phyloP scores from a whole-genome alignment of 2,329 filamentous ascomycete species.

The Fusarium secorum region DNA sequence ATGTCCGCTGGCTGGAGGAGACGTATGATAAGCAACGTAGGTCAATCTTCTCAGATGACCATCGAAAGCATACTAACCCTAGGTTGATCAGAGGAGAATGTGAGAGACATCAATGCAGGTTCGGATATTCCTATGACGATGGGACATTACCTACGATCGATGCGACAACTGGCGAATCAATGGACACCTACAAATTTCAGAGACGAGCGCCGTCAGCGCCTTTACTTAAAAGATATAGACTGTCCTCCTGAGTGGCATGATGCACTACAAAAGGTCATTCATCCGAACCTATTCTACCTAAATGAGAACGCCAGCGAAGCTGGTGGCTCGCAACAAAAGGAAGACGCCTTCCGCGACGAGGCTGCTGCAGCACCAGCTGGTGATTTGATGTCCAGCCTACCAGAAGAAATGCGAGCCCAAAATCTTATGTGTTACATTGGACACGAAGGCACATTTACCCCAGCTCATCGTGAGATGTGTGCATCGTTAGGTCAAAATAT shows the following conservation, averaged over 20 bases:
- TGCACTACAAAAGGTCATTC: conserved; percentile 78
- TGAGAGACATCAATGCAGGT: conserved; percentile 79
- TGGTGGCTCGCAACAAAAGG: conserved; percentile 46
- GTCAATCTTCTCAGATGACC: conserved; percentile 37
- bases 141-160: conserved; percentile 87
- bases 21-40: conserved; percentile 81
- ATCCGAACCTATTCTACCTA: conserved; percentile 85
- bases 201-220: conserved; percentile 80
- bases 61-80: conserved; percentile 27
- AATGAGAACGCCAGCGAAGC: conserved; percentile 74
- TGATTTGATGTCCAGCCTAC: conserved; percentile 94
- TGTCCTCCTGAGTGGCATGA: conserved; percentile 88
- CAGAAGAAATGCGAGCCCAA: conserved; percentile 85
- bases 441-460: conserved; percentile 96
- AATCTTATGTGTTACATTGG: conserved; percentile 99
- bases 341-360: conserved; percentile 56
- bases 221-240: conserved; percentile 98
- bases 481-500: conserved; percentile 95
- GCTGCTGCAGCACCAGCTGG: conserved; percentile 76
- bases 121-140: conserved; percentile 83
- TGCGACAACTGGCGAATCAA: conserved; percentile 84
- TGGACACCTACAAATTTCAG: conserved; percentile 79
- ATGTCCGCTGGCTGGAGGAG: conserved; percentile 78
- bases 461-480: conserved; percentile 97
- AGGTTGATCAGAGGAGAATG: conserved; percentile 72